Conservation (phyloP, 2,329 filamentous ascomycete species). For the Colletotrichum eleusines region DNA sequence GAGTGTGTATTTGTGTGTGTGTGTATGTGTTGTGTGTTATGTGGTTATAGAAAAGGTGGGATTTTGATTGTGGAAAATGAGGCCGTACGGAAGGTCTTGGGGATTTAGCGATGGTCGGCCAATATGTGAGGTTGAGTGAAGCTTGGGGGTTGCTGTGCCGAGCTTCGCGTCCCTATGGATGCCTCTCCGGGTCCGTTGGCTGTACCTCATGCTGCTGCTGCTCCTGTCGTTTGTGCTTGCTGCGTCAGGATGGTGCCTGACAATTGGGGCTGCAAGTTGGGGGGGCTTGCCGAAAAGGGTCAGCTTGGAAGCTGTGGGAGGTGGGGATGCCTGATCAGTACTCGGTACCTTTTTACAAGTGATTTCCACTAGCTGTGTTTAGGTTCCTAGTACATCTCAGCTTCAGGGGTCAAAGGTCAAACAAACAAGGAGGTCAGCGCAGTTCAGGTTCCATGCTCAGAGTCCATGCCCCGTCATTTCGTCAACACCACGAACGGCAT, state of each 20-base stretch:
- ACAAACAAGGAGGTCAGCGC: constrained; percentile 32
- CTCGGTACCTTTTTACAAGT: neutral
- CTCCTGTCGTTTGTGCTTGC: constrained; percentile 16
- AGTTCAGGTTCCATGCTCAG: constrained; percentile 31
- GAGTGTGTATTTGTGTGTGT: too few relatives aligned
- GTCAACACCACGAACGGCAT: constrained; percentile 38
- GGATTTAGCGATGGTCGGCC: constrained; percentile 9
- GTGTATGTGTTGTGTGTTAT: too few relatives aligned
- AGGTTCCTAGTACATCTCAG: constrained; percentile 19
- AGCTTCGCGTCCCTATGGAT: constrained; percentile 48
- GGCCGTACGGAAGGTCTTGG: constrained; percentile 32
- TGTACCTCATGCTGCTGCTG: constrained; percentile 15
- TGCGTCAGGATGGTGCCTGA: constrained; percentile 38
- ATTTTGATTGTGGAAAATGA: constrained; percentile 9
- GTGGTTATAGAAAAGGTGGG: neutral
- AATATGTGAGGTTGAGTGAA: constrained; percentile 30
- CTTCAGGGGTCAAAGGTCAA: constrained; percentile 33
- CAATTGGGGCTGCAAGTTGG: constrained; percentile 32
- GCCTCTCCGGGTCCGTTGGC: constrained; percentile 42
- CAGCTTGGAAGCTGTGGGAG: constrained; percentile 29
- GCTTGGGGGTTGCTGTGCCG: constrained; percentile 36
- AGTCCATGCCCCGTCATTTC: constrained; percentile 22
- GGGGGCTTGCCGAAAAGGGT: constrained; percentile 29
- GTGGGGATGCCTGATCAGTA: neutral
- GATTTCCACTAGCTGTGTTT: accelerated